A percentile compares a stretch with the other conserved stretches of the same genome.
Conservation (phyloP, 2,329 filamentous ascomycete species). For the Ophiostoma pallidulum region DNA sequence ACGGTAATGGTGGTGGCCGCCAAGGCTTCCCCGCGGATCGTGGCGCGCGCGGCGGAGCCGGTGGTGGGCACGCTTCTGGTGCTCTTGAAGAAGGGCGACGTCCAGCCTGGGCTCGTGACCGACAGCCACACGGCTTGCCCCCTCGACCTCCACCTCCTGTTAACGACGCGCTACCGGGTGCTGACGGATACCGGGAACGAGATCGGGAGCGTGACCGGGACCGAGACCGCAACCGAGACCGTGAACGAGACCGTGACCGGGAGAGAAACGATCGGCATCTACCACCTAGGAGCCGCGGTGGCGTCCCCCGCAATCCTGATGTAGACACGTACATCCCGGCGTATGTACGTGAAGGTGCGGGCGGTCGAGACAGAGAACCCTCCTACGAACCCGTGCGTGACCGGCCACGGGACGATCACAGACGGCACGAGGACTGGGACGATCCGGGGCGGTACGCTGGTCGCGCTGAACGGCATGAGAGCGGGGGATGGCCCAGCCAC, state of each 20-base stretch:
- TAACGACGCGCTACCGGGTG: slow-evolving; percentile 29
- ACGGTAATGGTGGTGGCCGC: slow-evolving; percentile 39
- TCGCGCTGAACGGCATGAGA: slow-evolving; percentile 21
- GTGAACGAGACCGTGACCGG: slow-evolving; percentile 14
- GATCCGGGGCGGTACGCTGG: slow-evolving; percentile 22
- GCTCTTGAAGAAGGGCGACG: slow-evolving; percentile 27
- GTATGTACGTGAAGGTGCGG: slow-evolving; percentile 30
- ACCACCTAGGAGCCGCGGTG: slow-evolving; percentile 19
- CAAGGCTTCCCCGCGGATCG: slow-evolving; percentile 25
- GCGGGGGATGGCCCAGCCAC: slow-evolving; percentile 33
- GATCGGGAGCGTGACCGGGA: slow-evolving; percentile 28
- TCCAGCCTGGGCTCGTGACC: slow-evolving; percentile 47
- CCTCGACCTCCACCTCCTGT: slow-evolving; percentile 41
- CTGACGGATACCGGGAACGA: slow-evolving; percentile 32
- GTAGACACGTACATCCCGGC: slow-evolving; percentile 43
- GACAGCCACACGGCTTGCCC: slow-evolving; percentile 33
- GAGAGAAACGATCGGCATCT: slow-evolving; percentile 12
- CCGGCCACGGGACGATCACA: slow-evolving; percentile 28
- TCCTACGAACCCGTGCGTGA: slow-evolving; percentile 8
- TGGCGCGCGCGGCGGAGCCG: slow-evolving; percentile 27
- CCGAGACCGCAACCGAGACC: slow-evolving; percentile 20
- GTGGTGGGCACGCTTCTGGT: neutral
- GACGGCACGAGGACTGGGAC: slow-evolving; percentile 32
- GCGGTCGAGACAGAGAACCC: neutral
- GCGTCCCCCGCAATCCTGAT: slow-evolving; percentile 13